phyloP scores from a whole-genome alignment of 1,284 basidiomycete genomes.

The Stygiomarasmius scandens region DNA sequence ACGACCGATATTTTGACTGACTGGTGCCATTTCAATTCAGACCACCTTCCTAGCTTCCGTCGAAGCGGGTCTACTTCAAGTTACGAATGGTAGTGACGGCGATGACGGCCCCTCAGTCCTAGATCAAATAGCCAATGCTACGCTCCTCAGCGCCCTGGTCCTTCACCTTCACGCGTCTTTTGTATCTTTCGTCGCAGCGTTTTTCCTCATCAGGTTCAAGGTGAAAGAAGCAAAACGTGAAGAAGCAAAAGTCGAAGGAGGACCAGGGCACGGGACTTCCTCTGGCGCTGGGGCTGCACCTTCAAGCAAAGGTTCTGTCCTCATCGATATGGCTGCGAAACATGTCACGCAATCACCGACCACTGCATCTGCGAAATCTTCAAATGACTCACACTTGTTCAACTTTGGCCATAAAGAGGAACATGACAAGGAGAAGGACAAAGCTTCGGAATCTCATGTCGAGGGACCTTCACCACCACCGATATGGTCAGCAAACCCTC shows the following conservation, averaged over 20 bases:
- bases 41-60: slow-evolving; percentile 66
- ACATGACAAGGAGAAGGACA: neutral
- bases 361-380: neutral
- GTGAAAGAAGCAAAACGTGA: slow-evolving; percentile 51
- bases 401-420: neutral
- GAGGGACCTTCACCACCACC: slow-evolving; percentile 17
- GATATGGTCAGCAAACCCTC: slow-evolving; percentile 46
- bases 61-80: slow-evolving; percentile 53
- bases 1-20: neutral
- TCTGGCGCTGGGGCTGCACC: neutral
- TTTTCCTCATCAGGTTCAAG: slow-evolving; percentile 58
- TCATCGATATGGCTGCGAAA: slow-evolving; percentile 23
- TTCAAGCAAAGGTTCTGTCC: slow-evolving; percentile 9
- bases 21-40: slow-evolving; percentile 30
- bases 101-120: slow-evolving; percentile 11
- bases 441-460: slow-evolving; percentile 6
- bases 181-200: slow-evolving; percentile 59
- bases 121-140: slow-evolving; percentile 45
- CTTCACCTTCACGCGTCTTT: slow-evolving; percentile 60
- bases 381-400: neutral
- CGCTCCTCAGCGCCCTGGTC: slow-evolving; percentile 52
- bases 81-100: slow-evolving; percentile 39
- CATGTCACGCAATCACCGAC: slow-evolving; percentile 23
- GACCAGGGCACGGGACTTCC: neutral
- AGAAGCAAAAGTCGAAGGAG: slow-evolving; percentile 33